Evolutionary conservation across 306 rosid genomes (phyloP).

Genomic region (Fragaria iinumae): DNA sequence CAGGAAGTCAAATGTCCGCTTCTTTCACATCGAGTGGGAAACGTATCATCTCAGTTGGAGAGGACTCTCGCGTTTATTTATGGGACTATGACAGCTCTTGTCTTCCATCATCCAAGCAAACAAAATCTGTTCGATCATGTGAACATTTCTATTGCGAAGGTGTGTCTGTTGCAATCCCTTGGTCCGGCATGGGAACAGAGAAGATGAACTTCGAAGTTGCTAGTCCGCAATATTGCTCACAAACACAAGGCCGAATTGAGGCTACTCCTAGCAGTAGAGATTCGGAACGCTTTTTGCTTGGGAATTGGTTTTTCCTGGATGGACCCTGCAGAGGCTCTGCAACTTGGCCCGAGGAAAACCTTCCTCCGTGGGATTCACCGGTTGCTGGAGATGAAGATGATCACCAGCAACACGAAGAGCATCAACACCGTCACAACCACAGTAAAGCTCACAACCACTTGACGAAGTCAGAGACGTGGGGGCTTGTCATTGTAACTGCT

Average conservation of each 20-base stretch:
- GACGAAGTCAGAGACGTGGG: slow-evolving; percentile 62
- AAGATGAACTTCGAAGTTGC: slow-evolving; percentile 11
- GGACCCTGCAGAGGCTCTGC: slow-evolving; percentile 51
- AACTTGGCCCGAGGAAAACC: slow-evolving; percentile 94
- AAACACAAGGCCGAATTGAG: slow-evolving; percentile 18
- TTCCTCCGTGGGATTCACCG: slow-evolving; percentile 50
- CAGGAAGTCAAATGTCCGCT: slow-evolving; percentile 75
- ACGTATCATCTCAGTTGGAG: slow-evolving; percentile 73
- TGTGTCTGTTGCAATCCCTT: slow-evolving; percentile 71
- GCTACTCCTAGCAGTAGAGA: slow-evolving; percentile 34
- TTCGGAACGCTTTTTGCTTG: slow-evolving; percentile 44
- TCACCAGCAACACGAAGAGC: not conserved
- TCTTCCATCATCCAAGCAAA: slow-evolving; percentile 33
- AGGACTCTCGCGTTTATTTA: slow-evolving; percentile 68
- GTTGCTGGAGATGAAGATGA: slow-evolving; percentile 33
- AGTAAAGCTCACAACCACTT: slow-evolving; percentile 23
- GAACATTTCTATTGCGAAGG: slow-evolving; percentile 72
- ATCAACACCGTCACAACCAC: slow-evolving; percentile 15
- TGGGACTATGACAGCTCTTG: slow-evolving; percentile 51
- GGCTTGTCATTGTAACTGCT: slow-evolving; percentile 65
- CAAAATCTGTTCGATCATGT: slow-evolving; percentile 52
- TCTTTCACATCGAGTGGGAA: slow-evolving; percentile 60
- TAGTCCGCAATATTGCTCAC: slow-evolving; percentile 22
- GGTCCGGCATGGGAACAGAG: slow-evolving; percentile 57
- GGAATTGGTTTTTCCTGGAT: slow-evolving; percentile 70